Conservation (phyloP, 2,329 filamentous ascomycete genomes). For the Thelonectria olida region DNA sequence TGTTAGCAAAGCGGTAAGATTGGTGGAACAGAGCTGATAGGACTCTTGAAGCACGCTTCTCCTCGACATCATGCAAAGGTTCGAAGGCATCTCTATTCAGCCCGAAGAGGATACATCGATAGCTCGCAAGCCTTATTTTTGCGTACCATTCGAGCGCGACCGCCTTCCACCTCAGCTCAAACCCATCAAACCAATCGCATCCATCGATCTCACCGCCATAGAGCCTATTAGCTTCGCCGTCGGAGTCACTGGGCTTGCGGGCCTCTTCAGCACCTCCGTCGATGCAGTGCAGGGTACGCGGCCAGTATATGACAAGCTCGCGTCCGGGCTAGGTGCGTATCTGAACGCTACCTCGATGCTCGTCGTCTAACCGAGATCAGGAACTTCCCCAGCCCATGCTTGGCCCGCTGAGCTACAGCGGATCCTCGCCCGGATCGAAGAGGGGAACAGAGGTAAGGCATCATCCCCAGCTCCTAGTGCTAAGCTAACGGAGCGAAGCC, state of each 20-base stretch:
- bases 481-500: not conserved
- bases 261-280: no score
- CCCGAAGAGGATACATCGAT: not conserved
- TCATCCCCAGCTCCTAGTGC: not conserved
- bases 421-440: not conserved
- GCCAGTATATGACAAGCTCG: not conserved
- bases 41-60: slow-evolving; percentile 3
- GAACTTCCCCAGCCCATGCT: not conserved
- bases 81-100: slow-evolving; percentile 3
- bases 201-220: no score
- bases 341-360: not conserved
- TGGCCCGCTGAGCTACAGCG: not conserved
- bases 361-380: not conserved
- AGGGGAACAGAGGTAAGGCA: not conserved
- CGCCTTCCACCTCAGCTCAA: no score
- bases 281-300: slow-evolving; percentile 2
- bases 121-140: slow-evolving; percentile 5
- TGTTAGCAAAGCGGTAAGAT: no score
- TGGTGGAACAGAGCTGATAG: no score
- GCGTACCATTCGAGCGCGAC: slow-evolving; percentile 42
- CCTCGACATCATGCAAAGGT: slow-evolving; percentile 3
- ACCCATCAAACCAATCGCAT: no score
- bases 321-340: slow-evolving; percentile 2
- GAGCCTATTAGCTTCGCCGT: no score
- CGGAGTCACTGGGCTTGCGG: no score